Base-by-base conservation (phyloP, 345 rosid species). In the Gossypium stocksii region DNA sequence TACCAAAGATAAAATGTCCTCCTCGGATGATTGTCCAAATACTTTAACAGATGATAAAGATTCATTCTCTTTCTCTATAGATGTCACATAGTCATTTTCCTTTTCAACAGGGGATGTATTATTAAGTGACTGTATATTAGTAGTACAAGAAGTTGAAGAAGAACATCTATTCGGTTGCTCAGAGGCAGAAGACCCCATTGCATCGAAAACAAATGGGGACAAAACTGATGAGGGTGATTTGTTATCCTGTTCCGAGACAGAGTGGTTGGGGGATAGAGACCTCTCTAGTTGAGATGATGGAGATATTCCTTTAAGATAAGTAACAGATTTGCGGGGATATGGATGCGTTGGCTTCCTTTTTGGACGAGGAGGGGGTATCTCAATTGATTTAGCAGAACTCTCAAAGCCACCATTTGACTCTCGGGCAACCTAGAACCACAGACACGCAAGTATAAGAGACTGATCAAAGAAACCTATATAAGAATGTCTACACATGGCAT, bases 361-460 rank as follows among this genome's bases (percentile, higher is more conserved):
- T 0, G 96, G 98, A 9, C 98, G 90, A 59, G 98, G 97, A 69
- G 97, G 98, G n/a, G 98, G 98, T 49, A 93, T 93, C 77, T 83
- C 93, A 80, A 90, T 66, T 49, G 89, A 81, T 70, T 82, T 76
- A 62, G 74, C 25, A 16, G 81, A 73, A 72, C 75, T 78, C 75
- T 74, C 81, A 3, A 60, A 41, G 56, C 73, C 72, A 22, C 58
- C 80, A 73, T 73, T 79, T 16, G 87, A 76, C 48, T 87, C 93
- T 1, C 92, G 85, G 56, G 78, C 87, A 58, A 90, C 87, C 98
- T 93, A 80, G 72, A 80, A 74, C 58, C 73, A 77, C 20, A 48
- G 20, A 72, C 7, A 46, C 72, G 62, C 77, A 58, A 74, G 52
- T 9, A 46, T 66, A 60, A 64, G 57, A 44, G 13, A 19, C 9